Evolutionary conservation across 371 early-diverging fungal species (phyloP).

Genomic region (Saksenaea oblongispora): DNA sequence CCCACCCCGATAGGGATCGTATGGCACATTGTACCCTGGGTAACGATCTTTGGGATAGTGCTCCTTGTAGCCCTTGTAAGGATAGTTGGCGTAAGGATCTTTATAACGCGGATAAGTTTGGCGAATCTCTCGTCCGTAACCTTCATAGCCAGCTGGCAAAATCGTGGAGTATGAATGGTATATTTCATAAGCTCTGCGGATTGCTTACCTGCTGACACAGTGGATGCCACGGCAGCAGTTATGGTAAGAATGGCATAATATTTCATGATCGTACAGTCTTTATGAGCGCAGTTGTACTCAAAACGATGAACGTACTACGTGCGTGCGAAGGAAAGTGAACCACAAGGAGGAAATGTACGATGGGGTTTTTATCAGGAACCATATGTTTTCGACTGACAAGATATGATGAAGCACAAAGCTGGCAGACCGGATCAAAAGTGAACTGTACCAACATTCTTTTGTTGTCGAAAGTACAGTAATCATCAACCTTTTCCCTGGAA

Average conservation of each 20-base stretch:
- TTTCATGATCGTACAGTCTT: background rate
- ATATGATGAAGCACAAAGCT: background rate
- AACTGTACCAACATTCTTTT: constrained; percentile 3
- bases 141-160: background rate
- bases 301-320: background rate
- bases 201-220: constrained; percentile 1
- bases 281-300: background rate
- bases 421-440: constrained; percentile 4
- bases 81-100: background rate
- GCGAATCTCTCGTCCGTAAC: background rate
- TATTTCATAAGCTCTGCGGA: background rate
- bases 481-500: background rate
- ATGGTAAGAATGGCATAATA: background rate
- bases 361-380: constrained; percentile 1
- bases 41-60: background rate
- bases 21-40: background rate
- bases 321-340: background rate
- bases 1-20: background rate
- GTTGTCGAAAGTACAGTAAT: constrained; percentile 4
- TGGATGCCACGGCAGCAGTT: background rate
- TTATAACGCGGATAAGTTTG: background rate
- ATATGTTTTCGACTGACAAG: background rate
- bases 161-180: background rate
- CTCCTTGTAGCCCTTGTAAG: background rate
- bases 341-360: background rate